These are phyloP conservation scores for Phycomyces blakesleeanus DNA, from an alignment of 192 early-diverging fungal species.

Conservation along the genomic window DNA sequence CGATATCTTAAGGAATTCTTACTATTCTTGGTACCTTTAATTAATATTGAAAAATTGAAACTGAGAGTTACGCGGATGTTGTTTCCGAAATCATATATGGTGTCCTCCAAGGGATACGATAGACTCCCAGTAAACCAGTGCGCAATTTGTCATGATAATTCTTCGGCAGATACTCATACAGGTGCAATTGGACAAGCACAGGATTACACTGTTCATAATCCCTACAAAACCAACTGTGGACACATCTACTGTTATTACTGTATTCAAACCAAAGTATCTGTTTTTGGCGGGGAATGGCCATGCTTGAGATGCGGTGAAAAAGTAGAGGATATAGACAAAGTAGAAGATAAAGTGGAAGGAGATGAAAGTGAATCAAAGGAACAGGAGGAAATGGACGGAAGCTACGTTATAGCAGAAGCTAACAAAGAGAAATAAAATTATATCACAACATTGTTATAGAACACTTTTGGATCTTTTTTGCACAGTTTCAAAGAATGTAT, in stretches of 20 bases:
- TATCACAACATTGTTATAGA: too few species aligned
- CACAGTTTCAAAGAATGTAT: too few species aligned
- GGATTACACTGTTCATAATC: slow-evolving; percentile 50
- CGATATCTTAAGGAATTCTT: slow-evolving; percentile 68
- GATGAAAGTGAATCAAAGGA: too few species aligned
- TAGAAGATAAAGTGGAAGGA: slow-evolving; percentile 40
- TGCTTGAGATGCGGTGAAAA: slow-evolving; percentile 76
- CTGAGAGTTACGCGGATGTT: slow-evolving; percentile 44
- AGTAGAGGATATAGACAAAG: slow-evolving; percentile 54
- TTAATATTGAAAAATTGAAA: slow-evolving; percentile 64
- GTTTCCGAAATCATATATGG: slow-evolving; percentile 43
- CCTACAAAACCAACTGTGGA: slow-evolving; percentile 79
- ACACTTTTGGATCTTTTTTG: too few species aligned
- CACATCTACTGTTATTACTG: slow-evolving; percentile 93
- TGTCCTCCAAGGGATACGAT: slow-evolving; percentile 39
- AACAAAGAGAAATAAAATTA: too few species aligned
- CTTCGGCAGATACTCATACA: slow-evolving; percentile 18
- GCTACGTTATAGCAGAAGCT: too few species aligned
- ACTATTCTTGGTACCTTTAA: slow-evolving; percentile 77
- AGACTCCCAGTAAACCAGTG: slow-evolving; percentile 66
- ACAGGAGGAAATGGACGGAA: too few species aligned
- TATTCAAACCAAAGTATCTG: slow-evolving; percentile 69
- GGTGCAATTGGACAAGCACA: slow-evolving; percentile 33
- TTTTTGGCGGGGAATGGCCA: slow-evolving; percentile 66
- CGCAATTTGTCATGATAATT: slow-evolving; percentile 71